Conservation (phyloP, 2,329 filamentous ascomycete species). For the Fusarium citri region DNA sequence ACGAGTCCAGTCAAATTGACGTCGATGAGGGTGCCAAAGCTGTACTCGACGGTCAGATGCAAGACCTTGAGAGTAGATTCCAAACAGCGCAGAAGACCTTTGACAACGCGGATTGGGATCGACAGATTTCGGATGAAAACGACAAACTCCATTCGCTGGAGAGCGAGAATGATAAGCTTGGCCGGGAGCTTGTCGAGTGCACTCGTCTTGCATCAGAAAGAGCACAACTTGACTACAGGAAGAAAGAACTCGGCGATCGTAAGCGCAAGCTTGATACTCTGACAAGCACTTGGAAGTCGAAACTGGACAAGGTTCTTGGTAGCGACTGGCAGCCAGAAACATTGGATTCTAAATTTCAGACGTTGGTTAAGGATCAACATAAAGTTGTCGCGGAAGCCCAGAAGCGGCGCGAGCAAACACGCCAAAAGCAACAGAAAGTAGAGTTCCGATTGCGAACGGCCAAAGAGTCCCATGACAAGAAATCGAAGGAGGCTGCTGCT, state of each 20-base stretch:
- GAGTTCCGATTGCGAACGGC: slow-evolving; percentile 77
- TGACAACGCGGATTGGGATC: slow-evolving; percentile 74
- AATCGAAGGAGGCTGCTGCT: slow-evolving; percentile 69
- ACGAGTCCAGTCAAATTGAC: slow-evolving; percentile 76
- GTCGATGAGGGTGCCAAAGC: slow-evolving; percentile 88
- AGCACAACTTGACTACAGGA: slow-evolving; percentile 84
- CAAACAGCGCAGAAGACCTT: slow-evolving; percentile 71
- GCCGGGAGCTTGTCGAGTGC: slow-evolving; percentile 84
- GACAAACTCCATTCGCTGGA: slow-evolving; percentile 76
- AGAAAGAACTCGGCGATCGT: slow-evolving; percentile 80
- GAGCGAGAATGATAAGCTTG: slow-evolving; percentile 76
- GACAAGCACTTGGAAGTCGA: slow-evolving; percentile 77
- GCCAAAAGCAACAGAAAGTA: slow-evolving; percentile 79
- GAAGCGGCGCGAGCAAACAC: slow-evolving; percentile 75
- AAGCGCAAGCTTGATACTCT: slow-evolving; percentile 82
- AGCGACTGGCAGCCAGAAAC: slow-evolving; percentile 74
- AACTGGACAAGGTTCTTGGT: slow-evolving; percentile 74
- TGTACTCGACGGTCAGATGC: slow-evolving; percentile 77
- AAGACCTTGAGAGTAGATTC: slow-evolving; percentile 74
- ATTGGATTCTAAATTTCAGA: slow-evolving; percentile 78
- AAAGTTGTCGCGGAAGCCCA: slow-evolving; percentile 72
- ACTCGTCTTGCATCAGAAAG: slow-evolving; percentile 84
- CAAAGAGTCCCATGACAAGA: slow-evolving; percentile 73
- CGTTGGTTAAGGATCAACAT: slow-evolving; percentile 67
- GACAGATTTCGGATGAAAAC: slow-evolving; percentile 74